Evolutionary conservation across 108 stramenopile species (phyloP), one percentile per base, ranked within the genome.

Genomic region (Chaetoceros muelleri): DNA sequence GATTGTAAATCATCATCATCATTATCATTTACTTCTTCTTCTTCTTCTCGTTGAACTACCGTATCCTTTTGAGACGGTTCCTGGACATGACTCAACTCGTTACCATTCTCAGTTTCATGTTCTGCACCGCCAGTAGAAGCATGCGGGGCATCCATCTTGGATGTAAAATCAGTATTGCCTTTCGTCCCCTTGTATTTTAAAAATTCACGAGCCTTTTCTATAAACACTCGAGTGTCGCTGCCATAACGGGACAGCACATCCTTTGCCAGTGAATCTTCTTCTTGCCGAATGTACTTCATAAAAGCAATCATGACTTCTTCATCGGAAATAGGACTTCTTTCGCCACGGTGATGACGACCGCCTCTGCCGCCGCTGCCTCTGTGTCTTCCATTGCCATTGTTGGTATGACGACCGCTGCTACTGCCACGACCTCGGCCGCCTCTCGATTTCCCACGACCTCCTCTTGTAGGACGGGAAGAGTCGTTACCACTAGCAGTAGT

Each of bases 271-370:
- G 7, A 7, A 24, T 49, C 23, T 21, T 24, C 13, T 5, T 21
- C 19, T 13, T 10, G 8, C 7, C 48, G 48, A 7, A 49, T 7
- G 48, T 16, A 49, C 48, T 21, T 21, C 48, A 49, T 21, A n/a
- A 49, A 49, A 24, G 48, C 7, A 7, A 49, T 49, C 48, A 49
- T 49, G 3, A 49, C 48, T 7, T 49, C 48, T 24, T 49, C 34
- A 40, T 40, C 34, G 13, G 34, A 40, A 40, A 40, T n/a, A n/a
- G n/a, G n/a, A n/a, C n/a, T n/a, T n/a, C n/a, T n/a, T n/a, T n/a
- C n/a, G n/a, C 8, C 34, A 10, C 13, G 34, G 34, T 10, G 34
- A 5, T 40, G 13, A 10, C 13, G 34, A 10, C 13, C 8, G 5
- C 13, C 34, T 40, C 34, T 13, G 34, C 5, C 5, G 5, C 34